Evolutionary conservation across 805 yeast species (phyloP), one percentile per base, ranked within the genome.

Genomic region (Torulaspora maleeae): DNA sequence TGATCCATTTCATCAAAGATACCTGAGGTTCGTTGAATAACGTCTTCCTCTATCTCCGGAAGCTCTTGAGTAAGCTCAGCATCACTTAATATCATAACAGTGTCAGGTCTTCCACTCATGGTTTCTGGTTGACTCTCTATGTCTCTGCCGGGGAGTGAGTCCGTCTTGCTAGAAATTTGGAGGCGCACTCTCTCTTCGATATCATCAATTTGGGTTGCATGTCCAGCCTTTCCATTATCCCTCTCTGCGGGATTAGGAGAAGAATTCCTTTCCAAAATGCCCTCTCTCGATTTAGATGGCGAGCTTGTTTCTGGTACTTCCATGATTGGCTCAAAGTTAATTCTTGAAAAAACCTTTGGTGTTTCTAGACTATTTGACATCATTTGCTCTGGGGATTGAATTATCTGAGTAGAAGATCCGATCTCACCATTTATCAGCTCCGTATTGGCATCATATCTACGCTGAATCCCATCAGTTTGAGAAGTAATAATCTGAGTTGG

Each of bases 21-120:
- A n/a, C 34, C 25, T 12, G 32, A 19, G 8, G 13, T 37, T 16
- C 37, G 47, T 22, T 40, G 52, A 20, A 35, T 19, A 10, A 25
- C 44, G 12, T 43, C 46, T 12, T 54, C 60, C 11, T 61, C 65
- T 4, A 60, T 44, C 45, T 63, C 65, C 4, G 65, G 63, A 17
- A 61, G 42, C 24, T 61, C 66, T 41, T 61, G 66, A 1, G 66
- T 59, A 24, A 50, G 43, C 27, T 60, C 65, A 1, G 48, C 49
- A 27, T 60, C 65, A 44, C 63, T 60, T 16, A 51, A 17, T 3
- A 54, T 49, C 1, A 55, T 49, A 9, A 45, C 41, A 4, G 40
- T 33, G 6, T 44, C 41, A 10, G 30, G 29, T 8, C 25, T 36
- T 11, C 13, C 11, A 13, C 20, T 34, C 7, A 9, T 6, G 6